phyloP scores from a whole-genome alignment of 306 rosid species.

The Cicer bijugum region DNA sequence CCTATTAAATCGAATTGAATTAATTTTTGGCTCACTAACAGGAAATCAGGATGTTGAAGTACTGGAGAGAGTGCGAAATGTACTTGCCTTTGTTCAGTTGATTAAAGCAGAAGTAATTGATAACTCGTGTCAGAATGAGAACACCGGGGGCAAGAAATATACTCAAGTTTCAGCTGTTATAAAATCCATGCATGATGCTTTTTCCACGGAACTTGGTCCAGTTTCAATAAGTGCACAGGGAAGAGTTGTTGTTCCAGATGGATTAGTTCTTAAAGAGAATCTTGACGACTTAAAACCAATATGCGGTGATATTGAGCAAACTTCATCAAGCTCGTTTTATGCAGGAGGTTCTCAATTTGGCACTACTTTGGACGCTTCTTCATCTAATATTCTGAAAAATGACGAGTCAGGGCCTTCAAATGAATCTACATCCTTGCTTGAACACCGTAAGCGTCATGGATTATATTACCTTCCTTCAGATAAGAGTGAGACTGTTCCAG shows the following conservation, averaged over 20 bases:
- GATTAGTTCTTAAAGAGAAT: constrained; percentile 69
- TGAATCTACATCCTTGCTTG: constrained; percentile 80
- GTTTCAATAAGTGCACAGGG: constrained; percentile 76
- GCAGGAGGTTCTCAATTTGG: constrained; percentile 52
- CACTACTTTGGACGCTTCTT: constrained; percentile 48
- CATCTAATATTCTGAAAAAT: constrained; percentile 46
- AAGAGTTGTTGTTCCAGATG: constrained; percentile 83
- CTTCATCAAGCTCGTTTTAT: constrained; percentile 52
- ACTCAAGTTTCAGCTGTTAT: constrained; percentile 53
- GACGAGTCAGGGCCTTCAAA: constrained; percentile 61
- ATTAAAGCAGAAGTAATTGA: constrained; percentile 55
- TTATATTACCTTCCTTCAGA: constrained; percentile 85
- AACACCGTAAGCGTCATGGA: constrained; percentile 91
- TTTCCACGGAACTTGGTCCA: constrained; percentile 76
- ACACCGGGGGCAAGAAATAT: constrained; percentile 48
- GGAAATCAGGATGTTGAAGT: constrained; percentile 79
- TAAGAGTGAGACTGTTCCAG: constrained; percentile 56
- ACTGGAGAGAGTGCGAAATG: constrained; percentile 75
- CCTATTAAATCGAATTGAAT: constrained; percentile 62
- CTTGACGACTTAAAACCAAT: constrained; percentile 69
- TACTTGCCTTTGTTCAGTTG: constrained; percentile 68
- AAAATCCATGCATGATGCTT: constrained; percentile 57
- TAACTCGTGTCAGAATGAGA: constrained; percentile 47
- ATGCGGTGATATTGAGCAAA: constrained; percentile 68
- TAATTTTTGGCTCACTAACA: constrained; percentile 60